A percentile compares a stretch with the other conserved stretches of the same genome.
phyloP scores from a whole-genome alignment of 78 protist genomes.

The Andalucia godoyi region DNA sequence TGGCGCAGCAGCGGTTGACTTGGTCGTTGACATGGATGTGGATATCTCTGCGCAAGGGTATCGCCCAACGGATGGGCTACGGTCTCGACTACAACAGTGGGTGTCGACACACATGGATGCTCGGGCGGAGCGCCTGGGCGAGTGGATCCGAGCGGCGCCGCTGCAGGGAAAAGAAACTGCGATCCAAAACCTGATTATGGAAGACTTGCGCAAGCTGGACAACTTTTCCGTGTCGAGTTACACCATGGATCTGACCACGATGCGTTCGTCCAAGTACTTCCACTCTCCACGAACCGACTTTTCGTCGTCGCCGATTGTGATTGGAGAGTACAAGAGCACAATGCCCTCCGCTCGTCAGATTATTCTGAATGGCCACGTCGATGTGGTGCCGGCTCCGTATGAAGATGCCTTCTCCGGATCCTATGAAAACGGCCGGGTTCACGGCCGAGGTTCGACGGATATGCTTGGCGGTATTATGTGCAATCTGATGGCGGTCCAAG shows the following conservation, averaged over 20 bases:
- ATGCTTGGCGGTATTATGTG: not conserved
- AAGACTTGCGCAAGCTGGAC: no score
- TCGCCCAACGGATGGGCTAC: no score
- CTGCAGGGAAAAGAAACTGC: no score
- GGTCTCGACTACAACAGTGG: no score
- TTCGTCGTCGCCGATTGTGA: not conserved
- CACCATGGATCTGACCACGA: not conserved
- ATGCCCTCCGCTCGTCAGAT: not conserved
- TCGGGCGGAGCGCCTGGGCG: no score
- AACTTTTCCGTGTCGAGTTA: not conserved
- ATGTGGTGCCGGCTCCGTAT: not conserved
- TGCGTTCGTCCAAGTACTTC: not conserved
- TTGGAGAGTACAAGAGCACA: not conserved
- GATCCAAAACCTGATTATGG: no score
- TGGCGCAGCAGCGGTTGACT: no score
- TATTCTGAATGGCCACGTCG: constrained; percentile 2
- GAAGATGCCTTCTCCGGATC: constrained; percentile 3
- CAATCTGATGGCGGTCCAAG: not conserved
- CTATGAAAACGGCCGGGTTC: not conserved
- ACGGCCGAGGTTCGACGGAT: constrained; percentile 3
- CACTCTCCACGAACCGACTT: not conserved
- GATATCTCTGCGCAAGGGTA: no score
- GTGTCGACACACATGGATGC: no score
- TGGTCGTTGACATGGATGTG: no score
- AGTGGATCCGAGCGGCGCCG: no score